Evolutionary conservation across 306 rosid genomes (phyloP), one percentile per base, ranked within the genome.

Genomic region (Cicer arietinum): DNA sequence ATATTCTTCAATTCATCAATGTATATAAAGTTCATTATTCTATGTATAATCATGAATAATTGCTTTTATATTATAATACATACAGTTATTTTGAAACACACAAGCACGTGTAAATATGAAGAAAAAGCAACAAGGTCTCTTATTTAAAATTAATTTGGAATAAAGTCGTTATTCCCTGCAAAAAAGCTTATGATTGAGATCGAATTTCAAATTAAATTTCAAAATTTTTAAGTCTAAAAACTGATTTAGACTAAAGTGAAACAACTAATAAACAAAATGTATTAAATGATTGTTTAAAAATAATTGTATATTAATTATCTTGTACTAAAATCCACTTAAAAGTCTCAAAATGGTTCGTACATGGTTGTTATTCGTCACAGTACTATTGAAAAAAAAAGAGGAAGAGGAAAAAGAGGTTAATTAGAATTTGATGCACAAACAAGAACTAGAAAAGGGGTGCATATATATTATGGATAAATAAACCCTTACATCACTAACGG

Each of bases 91-190:
- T 79, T 56, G 42, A 41, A 50, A 40, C 40, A 17, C 37, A 25
- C 62, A 47, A 46, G 75, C 81, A 75, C 78, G 58, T 73, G 25
- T 69, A 18, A 62, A 66, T 30, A 30, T 42, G 68, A 53, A 53
- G 69, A 63, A 67, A 76, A 81, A 67, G 35, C 7, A 17, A 35
- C 50, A 64, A 3, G 18, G 51, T 43, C 14, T 6, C 43, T 39
- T 37, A 16, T 52, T 76, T 41, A 44, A 77, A 77, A 76, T 59
- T 62, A 80, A 37, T 66, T 59, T 44, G 39, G 70, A 50, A 80
- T 71, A 76, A 84, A 80, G 77, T 60, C 63, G 40, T 46, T 80
- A 67, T 71, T 84, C 80, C 70, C 81, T 7, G 76, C 66, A 58
- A 71, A 71, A 79, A 79, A 67, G 74, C 58, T 7, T 67, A 71